These are phyloP conservation scores for Kodamaea anthophila DNA, from an alignment of 1,139 yeast genomes.

Conservation along the genomic window DNA sequence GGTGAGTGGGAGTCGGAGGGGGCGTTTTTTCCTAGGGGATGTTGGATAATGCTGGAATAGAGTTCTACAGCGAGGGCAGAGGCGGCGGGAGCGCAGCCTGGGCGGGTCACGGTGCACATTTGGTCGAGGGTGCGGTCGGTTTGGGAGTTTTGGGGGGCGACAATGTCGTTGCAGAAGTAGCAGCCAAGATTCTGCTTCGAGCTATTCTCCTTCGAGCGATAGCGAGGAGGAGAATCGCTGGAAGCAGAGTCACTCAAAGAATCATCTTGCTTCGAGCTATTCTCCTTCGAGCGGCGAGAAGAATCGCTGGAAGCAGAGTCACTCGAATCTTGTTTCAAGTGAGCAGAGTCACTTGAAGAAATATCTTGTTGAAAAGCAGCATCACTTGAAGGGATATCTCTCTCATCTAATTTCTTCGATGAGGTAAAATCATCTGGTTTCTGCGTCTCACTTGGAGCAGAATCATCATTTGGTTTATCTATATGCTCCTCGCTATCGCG, in stretches of 20 bases:
- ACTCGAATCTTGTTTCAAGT: no score
- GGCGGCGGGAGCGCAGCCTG: constrained; percentile 89
- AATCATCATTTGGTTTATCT: constrained; percentile 2
- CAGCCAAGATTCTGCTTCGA: constrained; percentile 84
- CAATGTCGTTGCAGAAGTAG: constrained; percentile 91
- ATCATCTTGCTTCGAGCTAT: no score
- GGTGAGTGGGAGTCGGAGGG: constrained; percentile 32
- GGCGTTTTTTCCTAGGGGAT: constrained; percentile 46
- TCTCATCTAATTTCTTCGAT: constrained; percentile 10
- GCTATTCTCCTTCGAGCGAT: no score
- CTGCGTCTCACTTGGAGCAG: no score
- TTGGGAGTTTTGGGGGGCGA: constrained; percentile 84
- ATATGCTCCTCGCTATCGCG: constrained; percentile 3
- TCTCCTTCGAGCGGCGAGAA: no score
- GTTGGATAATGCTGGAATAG: constrained; percentile 68
- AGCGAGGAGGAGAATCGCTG: neutral
- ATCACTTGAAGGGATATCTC: no score
- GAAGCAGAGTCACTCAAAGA: neutral
- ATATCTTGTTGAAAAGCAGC: no score
- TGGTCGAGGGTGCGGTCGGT: constrained; percentile 87
- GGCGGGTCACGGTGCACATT: constrained; percentile 97
- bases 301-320: neutral
- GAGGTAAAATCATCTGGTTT: no score
- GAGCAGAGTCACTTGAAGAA: no score
- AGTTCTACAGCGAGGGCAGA: constrained; percentile 84